Evolutionary conservation across 257 asterid species (phyloP).

Genomic region (Solanum acaule): DNA sequence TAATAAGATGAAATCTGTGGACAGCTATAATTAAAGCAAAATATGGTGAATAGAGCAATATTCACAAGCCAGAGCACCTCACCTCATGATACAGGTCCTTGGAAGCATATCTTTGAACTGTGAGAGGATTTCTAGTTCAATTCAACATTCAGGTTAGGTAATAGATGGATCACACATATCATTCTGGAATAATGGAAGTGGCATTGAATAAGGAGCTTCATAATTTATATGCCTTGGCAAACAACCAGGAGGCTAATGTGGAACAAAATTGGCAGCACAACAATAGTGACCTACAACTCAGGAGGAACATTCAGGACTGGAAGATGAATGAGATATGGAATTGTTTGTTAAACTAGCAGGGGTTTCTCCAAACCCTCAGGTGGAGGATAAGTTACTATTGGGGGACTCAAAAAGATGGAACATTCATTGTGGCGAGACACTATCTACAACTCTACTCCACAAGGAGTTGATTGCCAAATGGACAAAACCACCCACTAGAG

Average conservation of each 20-base stretch:
- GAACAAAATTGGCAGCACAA: not conserved
- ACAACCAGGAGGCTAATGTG: not conserved
- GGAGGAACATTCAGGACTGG: not conserved
- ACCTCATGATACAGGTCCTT: not conserved
- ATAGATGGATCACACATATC: not conserved
- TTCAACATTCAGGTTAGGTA: not conserved
- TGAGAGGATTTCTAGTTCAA: not conserved
- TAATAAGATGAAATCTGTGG: not conserved
- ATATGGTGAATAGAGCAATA: not conserved
- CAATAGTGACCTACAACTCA: not conserved
- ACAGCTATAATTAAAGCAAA: not conserved
- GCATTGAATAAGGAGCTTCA: not conserved
- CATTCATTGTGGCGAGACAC: not conserved
- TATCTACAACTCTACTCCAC: not conserved
- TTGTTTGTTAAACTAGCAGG: not conserved
- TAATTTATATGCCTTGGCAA: not conserved
- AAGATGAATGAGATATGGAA: not conserved
- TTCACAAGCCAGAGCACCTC: not conserved
- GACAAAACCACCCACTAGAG: not conserved
- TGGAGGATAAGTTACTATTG: not conserved
- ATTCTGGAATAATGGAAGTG: not conserved
- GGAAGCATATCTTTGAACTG: not conserved
- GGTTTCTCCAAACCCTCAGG: not conserved
- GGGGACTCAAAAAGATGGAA: not conserved
- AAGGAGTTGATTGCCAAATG: not conserved